phyloP scores from a whole-genome alignment of 768 basidiomycete genomes.

The Lactarius sanguifluus region DNA sequence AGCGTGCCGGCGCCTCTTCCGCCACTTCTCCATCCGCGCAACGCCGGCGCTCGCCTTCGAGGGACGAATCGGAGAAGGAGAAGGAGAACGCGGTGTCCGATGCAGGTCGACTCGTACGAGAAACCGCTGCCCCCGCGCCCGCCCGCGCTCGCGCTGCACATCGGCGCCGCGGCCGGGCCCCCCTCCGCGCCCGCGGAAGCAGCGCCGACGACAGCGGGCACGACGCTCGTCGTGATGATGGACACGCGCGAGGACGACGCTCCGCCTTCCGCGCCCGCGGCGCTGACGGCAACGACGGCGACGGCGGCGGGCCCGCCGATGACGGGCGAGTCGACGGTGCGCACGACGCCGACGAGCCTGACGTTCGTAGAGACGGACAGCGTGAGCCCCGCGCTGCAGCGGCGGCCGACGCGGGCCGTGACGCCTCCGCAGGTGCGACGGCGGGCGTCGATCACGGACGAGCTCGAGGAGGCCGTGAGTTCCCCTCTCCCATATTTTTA shows the following conservation, averaged over 20 bases:
- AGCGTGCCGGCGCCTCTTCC: background rate
- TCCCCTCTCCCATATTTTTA: background rate
- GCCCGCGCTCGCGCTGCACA: constrained; percentile 7
- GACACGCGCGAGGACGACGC: background rate
- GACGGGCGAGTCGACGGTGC: constrained; percentile 17
- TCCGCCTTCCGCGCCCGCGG: background rate
- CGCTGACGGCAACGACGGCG: too few relatives aligned
- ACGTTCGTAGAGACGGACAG: constrained; percentile 22
- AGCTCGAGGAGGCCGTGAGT: constrained; percentile 29
- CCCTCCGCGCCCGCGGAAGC: background rate
- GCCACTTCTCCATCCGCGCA: too few relatives aligned
- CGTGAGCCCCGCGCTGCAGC: constrained; percentile 2
- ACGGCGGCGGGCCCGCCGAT: background rate
- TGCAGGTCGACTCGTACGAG: constrained; percentile 22
- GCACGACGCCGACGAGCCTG: constrained; percentile 23
- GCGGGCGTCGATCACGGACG: constrained; percentile 21
- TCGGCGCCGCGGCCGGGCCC: background rate
- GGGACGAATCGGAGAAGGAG: background rate
- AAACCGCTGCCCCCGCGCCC: constrained; percentile 24
- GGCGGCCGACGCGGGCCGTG: constrained; percentile 15
- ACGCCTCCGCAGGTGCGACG: constrained; percentile 22
- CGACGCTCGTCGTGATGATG: constrained; percentile 9
- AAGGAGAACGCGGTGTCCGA: constrained; percentile 10
- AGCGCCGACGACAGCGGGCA: background rate
- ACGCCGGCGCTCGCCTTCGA: background rate